Base-by-base conservation (phyloP, 805 yeast genomes). In the Yarrowia porcina region DNA sequence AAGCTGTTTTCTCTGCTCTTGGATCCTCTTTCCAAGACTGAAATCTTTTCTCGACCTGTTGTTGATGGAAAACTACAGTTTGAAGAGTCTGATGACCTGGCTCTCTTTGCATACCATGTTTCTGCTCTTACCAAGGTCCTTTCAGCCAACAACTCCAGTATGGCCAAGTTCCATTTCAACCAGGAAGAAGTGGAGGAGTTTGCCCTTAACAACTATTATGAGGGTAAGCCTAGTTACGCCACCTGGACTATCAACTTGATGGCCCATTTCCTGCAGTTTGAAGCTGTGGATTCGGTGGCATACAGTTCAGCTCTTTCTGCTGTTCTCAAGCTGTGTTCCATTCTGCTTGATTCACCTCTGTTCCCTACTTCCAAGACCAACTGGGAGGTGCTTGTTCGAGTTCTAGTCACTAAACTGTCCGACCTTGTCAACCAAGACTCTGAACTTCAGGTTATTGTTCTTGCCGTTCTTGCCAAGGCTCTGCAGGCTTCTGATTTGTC, bases 101-200 rank as follows among this genome's bases (percentile, higher is more conserved):
- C 79, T 1, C 75, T 81, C 21, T 85, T 88, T 67, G 76, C 84
- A 1, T 92, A 91, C 70, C 81, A 86, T 64, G 69, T 88, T 49
- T 77, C 79, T 18, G 77, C 82, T 0, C 68, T 91, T 8, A 72
- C 78, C 7, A 80, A 81, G 42, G 80, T 89, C 1, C 70, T 90
- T 28, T 30, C 60, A 7, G 61, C 61, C 28, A 56, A 56, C 30
- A 56, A 56, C 39, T 56, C 61, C 4, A 56, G 38, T 17, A 39
- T 56, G 61, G 61, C 61, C 15, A 56, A 56, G 49, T 56, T 56
- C 39, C 61, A 56, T 39, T 56, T 56, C 39, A 39, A 39, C 39
- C 17, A 39, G 32, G 61, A 56, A 28, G 61, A 56, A 15, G 61
- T 56, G 6, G 61, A 56, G 23, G 49, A 56, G 36, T 39, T 56